Percentiles rank a stretch among this genome's conserved stretches.
Conservation (phyloP, 1,284 basidiomycete genomes). For the Pyrrhoderma lamaoense region DNA sequence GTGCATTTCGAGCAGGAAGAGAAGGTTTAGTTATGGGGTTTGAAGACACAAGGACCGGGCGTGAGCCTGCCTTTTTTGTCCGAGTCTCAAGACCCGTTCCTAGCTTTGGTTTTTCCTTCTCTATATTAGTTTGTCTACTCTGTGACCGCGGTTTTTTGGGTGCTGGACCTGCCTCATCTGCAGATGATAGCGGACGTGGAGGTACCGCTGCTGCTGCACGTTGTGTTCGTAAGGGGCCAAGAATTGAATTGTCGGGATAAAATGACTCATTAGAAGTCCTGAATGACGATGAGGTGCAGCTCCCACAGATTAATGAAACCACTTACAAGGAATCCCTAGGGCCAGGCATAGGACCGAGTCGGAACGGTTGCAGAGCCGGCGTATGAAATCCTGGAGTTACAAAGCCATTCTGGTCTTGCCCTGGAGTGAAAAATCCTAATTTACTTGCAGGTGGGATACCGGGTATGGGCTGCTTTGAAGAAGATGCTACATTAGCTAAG, state of each 20-base stretch:
- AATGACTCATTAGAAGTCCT: slow-evolving; percentile 59
- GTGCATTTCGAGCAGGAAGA: slow-evolving; percentile 13
- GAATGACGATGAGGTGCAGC: not conserved
- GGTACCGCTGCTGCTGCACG: slow-evolving; percentile 38
- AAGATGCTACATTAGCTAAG: slow-evolving; percentile 24
- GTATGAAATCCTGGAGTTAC: slow-evolving; percentile 31
- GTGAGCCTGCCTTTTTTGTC: slow-evolving; percentile 78
- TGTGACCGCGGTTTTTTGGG: slow-evolving; percentile 66
- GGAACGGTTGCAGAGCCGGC: slow-evolving; percentile 43
- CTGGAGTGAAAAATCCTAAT: slow-evolving; percentile 72
- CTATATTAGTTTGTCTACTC: slow-evolving; percentile 42
- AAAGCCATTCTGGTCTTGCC: slow-evolving; percentile 45
- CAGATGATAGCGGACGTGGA: slow-evolving; percentile 66
- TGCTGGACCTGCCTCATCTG: slow-evolving; percentile 70
- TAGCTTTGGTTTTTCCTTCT: slow-evolving; percentile 35
- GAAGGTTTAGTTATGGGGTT: slow-evolving; percentile 51
- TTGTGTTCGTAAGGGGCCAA: slow-evolving; percentile 38
- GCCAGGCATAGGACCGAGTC: slow-evolving; percentile 41
- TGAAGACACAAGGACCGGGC: slow-evolving; percentile 71
- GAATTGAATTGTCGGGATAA: slow-evolving; percentile 54
- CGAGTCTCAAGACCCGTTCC: slow-evolving; percentile 50
- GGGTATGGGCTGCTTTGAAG: slow-evolving; percentile 29
- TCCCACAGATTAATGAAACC: not conserved
- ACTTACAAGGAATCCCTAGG: slow-evolving; percentile 58
- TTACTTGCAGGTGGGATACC: slow-evolving; percentile 35